These are phyloP conservation scores for Scheffersomyces parashehatae DNA, from an alignment of 1,139 yeast genomes.

Conservation along the genomic window DNA sequence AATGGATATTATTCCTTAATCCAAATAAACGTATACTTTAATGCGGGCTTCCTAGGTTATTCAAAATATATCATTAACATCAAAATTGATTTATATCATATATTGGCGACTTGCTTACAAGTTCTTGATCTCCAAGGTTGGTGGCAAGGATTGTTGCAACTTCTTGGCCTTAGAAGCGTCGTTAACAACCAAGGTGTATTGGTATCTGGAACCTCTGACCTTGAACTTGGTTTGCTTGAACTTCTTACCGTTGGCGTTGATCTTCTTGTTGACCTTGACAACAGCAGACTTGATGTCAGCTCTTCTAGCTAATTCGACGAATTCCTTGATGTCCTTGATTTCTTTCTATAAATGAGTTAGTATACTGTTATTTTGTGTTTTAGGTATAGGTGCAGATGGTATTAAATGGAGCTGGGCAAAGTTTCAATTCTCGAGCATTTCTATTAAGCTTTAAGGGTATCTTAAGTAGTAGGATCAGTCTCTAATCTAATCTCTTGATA, in stretches of 20 bases:
- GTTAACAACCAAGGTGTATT: constrained; percentile 94
- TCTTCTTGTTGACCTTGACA: constrained; percentile 86
- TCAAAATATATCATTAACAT: constrained; percentile 2
- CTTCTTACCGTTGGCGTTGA: constrained; percentile 81
- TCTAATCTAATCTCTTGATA: no score
- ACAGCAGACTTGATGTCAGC: constrained; percentile 92
- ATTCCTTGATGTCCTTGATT: constrained; percentile 96
- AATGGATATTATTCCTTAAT: no score
- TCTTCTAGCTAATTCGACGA: constrained; percentile 98
- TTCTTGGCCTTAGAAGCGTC: constrained; percentile 98
- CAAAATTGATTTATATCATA: background rate
- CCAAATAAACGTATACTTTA: no score
- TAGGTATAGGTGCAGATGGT: background rate
- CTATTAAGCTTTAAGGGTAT: background rate
- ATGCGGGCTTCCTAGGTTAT: background rate
- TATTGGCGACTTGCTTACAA: constrained; percentile 41
- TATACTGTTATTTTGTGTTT: constrained; percentile 8
- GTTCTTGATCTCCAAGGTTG: constrained; percentile 79
- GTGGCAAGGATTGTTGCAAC: constrained; percentile 97
- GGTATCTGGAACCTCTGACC: constrained; percentile 94
- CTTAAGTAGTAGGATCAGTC: constrained; percentile 4
- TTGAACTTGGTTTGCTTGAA: constrained; percentile 97
- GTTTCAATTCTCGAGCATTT: background rate
- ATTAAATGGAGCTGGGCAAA: background rate
- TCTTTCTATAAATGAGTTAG: constrained; percentile 47